Conservation (phyloP, 164 flowering plant genomes). For the Litsea cubeba region DNA sequence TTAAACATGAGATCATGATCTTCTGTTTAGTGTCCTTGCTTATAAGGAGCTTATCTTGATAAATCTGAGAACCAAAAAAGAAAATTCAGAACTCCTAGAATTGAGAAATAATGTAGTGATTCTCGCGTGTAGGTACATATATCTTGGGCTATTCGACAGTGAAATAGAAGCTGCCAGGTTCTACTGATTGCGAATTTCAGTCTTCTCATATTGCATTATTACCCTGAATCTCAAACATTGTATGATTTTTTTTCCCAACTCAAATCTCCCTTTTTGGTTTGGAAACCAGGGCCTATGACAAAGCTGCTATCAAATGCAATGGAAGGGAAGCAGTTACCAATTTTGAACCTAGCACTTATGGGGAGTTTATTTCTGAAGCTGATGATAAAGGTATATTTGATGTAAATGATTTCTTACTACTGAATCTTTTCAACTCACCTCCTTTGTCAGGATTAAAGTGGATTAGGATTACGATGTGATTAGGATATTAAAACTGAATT, state of each 20-base stretch:
- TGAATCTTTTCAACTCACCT: neutral
- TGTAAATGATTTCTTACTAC: neutral
- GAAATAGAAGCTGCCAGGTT: slow-evolving; percentile 99
- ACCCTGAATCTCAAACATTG: slow-evolving; percentile 31
- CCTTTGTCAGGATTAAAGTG: neutral
- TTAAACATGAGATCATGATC: neutral
- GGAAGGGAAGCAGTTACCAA: slow-evolving; percentile 94
- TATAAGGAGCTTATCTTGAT: neutral
- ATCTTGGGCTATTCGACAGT: slow-evolving; percentile 93
- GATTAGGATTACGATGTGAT: too few relatives aligned
- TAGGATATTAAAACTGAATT: too few relatives aligned
- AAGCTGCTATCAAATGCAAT: slow-evolving; percentile 85
- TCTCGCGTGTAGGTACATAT: slow-evolving; percentile 89
- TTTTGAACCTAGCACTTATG: slow-evolving; percentile 75
- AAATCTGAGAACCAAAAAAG: neutral
- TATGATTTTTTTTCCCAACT: slow-evolving; percentile 35
- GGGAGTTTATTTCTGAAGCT: slow-evolving; percentile 38
- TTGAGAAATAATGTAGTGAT: slow-evolving; percentile 25
- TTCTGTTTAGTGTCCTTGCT: neutral
- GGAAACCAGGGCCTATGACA: slow-evolving; percentile 90
- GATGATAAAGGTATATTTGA: slow-evolving; percentile 40
- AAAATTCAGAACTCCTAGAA: slow-evolving; percentile 11
- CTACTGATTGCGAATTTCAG: slow-evolving; percentile 42
- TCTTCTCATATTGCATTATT: slow-evolving; percentile 31
- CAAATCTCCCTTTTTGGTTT: slow-evolving; percentile 37